Conservation (phyloP, 2,329 filamentous ascomycete species). For the Cladophialophora chaetospira region DNA sequence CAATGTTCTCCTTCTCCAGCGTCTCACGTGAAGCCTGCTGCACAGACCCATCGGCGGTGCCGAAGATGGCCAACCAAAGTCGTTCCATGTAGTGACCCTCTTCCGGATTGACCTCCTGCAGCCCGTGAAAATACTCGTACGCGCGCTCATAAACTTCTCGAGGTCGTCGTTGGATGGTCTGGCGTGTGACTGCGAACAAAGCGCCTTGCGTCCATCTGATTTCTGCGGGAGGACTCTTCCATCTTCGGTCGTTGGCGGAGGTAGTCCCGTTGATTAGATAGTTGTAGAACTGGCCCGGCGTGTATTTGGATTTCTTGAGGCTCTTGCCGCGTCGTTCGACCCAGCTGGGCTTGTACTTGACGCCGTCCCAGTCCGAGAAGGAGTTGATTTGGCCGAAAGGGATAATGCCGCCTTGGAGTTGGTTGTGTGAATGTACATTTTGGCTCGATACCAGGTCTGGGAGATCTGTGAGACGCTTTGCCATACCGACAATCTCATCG, state of each 20-base stretch:
- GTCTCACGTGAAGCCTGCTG: background rate
- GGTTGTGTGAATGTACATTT: background rate
- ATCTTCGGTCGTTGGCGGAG: background rate
- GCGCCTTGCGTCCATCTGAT: conserved; percentile 28
- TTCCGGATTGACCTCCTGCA: conserved; percentile 29
- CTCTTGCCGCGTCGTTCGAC: conserved; percentile 21
- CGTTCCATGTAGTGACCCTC: conserved; percentile 31
- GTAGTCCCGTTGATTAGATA: conserved; percentile 16
- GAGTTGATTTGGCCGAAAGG: conserved; percentile 14
- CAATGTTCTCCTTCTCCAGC: background rate
- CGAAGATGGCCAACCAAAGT: conserved; percentile 26
- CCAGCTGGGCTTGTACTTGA: conserved; percentile 26
- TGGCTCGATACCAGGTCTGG: background rate
- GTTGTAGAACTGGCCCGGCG: conserved; percentile 24
- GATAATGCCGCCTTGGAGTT: conserved; percentile 23
- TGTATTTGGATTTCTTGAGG: conserved; percentile 12
- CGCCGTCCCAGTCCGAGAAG: conserved; percentile 15
- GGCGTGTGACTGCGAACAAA: conserved; percentile 24
- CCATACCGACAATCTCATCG: conserved; percentile 19
- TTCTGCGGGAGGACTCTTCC: conserved; percentile 6
- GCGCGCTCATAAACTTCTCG: conserved; percentile 18
- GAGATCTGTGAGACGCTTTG: conserved; percentile 12
- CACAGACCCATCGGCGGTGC: background rate
- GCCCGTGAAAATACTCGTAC: conserved; percentile 19
- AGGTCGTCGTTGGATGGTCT: conserved; percentile 26